Conservation (phyloP, 2,329 filamentous ascomycete species). For the Parafenestella ontariensis region DNA sequence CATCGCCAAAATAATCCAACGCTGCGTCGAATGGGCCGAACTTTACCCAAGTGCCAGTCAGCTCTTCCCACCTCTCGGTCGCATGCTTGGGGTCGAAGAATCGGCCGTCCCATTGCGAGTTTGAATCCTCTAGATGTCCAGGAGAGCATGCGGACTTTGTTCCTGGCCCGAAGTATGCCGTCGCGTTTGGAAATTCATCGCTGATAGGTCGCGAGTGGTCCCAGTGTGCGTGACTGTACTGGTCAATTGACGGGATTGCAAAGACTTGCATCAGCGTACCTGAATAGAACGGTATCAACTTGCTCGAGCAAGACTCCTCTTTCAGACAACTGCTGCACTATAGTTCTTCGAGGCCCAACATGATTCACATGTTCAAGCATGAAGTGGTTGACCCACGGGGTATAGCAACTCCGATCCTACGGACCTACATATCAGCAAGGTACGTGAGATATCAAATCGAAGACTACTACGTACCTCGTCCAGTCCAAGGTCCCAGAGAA, state of each 20-base stretch:
- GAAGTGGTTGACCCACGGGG: constrained; percentile 42
- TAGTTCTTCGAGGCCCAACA: constrained; percentile 35
- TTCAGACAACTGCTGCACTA: constrained; percentile 35
- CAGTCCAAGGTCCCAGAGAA: constrained; percentile 44
- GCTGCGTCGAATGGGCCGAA: constrained; percentile 48
- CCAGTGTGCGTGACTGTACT: constrained; percentile 43
- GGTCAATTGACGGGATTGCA: neutral
- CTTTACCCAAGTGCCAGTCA: constrained; percentile 36
- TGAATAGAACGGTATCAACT: constrained; percentile 40
- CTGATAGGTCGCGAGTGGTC: constrained; percentile 42
- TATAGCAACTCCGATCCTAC: constrained; percentile 41
- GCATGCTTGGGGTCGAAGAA: constrained; percentile 41
- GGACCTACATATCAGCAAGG: constrained; percentile 1
- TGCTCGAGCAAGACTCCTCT: constrained; percentile 26
- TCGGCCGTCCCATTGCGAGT: constrained; percentile 42
- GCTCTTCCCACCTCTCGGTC: constrained; percentile 38
- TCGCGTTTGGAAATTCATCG: constrained; percentile 38
- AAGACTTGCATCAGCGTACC: constrained; percentile 17
- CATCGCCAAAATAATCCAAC: constrained; percentile 49
- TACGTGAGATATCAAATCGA: neutral
- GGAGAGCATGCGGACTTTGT: constrained; percentile 38
- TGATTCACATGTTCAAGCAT: constrained; percentile 38
- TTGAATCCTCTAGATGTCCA: constrained; percentile 36
- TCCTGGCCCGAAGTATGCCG: constrained; percentile 39
- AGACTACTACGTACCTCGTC: constrained; percentile 29